Conservation (phyloP, 192 early-diverging fungal genomes). For the Spizellomyces punctatus region DNA sequence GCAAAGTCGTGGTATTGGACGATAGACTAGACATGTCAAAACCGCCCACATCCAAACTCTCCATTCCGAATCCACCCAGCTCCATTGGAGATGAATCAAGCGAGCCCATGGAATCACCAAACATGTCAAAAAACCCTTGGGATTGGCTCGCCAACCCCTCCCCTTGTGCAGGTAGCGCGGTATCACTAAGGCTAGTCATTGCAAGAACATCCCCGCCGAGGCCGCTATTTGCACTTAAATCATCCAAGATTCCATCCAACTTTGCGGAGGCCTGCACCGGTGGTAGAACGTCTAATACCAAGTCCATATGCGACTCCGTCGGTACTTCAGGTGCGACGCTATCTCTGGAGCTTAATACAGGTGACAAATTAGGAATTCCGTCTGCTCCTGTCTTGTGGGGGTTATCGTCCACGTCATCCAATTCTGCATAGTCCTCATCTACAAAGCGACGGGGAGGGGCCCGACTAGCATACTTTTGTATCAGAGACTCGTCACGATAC, state of each 20-base stretch:
- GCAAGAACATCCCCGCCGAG: background rate
- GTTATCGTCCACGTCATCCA: background rate
- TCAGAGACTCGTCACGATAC: background rate
- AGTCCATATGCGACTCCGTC: background rate
- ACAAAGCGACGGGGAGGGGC: background rate
- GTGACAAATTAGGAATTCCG: slow-evolving; percentile 1
- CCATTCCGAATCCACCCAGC: background rate
- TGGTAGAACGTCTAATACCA: background rate
- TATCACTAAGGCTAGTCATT: background rate
- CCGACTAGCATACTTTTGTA: background rate
- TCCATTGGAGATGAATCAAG: background rate
- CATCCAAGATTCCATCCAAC: background rate
- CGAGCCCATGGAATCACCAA: background rate
- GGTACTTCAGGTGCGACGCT: background rate
- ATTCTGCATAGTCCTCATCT: background rate
- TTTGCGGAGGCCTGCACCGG: background rate
- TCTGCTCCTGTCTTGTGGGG: background rate
- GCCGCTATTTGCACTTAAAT: background rate
- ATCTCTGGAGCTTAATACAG: background rate
- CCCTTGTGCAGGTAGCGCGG: background rate
- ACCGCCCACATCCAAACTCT: background rate
- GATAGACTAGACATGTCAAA: background rate
- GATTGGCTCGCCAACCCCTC: background rate
- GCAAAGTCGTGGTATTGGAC: background rate
- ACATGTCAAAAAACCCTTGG: background rate